These are phyloP conservation scores for Amphirosellinia nigrospora DNA, from an alignment of 495 filamentous ascomycete species.

Conservation along the genomic window DNA sequence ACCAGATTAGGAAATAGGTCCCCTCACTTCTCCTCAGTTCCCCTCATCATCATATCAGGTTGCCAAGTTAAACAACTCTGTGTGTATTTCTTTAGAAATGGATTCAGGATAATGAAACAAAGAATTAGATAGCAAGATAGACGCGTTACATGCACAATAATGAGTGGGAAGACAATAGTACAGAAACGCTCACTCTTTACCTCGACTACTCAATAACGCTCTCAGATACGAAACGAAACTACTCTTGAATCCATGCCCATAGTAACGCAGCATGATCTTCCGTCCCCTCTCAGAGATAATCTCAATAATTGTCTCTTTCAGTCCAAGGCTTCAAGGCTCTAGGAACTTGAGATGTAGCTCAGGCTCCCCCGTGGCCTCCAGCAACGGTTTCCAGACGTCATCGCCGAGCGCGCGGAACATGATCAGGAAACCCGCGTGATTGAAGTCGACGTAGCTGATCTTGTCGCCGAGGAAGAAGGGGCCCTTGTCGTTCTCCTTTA, in stretches of 20 bases:
- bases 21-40: constrained; percentile 2
- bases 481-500: constrained; percentile 57
- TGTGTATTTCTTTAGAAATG: neutral
- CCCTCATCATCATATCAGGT: neutral
- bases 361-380: constrained; percentile 43
- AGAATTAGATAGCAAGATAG: neutral
- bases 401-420: constrained; percentile 42
- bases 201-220: neutral
- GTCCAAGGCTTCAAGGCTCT: constrained; percentile 49
- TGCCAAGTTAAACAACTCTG: neutral
- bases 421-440: constrained; percentile 46
- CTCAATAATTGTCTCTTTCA: constrained; percentile 36
- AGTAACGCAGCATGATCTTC: neutral
- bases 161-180: neutral
- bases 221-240: neutral
- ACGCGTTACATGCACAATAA: neutral
- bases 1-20: constrained; percentile 13
- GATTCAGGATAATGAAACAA: no score
- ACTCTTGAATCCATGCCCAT: neutral
- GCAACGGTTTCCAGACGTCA: constrained; percentile 38
- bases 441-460: constrained; percentile 51
- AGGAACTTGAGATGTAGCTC: constrained; percentile 45
- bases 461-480: constrained; percentile 53
- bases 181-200: neutral
- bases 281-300: neutral